Conservation (phyloP, 129 eudicot genomes). For the Flaveria robusta region DNA sequence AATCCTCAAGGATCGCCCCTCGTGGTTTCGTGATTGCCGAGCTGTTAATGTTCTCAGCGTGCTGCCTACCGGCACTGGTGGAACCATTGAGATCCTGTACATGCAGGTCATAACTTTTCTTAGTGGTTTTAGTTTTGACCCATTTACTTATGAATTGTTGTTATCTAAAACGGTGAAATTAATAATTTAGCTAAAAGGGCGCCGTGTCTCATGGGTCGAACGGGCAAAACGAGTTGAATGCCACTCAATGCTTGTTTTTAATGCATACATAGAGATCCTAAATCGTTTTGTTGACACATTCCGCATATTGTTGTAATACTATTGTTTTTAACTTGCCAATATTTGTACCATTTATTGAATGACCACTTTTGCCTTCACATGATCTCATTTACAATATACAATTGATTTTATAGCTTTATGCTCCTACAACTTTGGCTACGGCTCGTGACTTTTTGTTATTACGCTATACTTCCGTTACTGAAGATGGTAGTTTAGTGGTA, state of each 20-base stretch:
- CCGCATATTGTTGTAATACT: background rate
- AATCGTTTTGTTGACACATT: background rate
- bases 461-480: constrained; percentile 89
- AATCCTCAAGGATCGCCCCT: constrained; percentile 56
- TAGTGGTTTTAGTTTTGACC: background rate
- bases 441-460: constrained; percentile 94
- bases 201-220: background rate
- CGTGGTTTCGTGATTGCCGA: constrained; percentile 61
- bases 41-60: constrained; percentile 44
- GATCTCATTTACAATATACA: background rate
- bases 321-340: background rate
- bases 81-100: constrained; percentile 55
- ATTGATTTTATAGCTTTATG: constrained; percentile 63
- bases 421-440: constrained; percentile 98
- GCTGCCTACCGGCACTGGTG: constrained; percentile 52
- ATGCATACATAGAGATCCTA: background rate
- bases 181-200: background rate
- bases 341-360: background rate
- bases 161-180: background rate
- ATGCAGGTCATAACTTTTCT: constrained; percentile 44
- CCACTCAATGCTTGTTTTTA: background rate
- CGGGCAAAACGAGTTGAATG: background rate
- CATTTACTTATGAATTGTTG: background rate
- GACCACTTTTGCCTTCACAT: background rate
- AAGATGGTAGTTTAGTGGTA: constrained; percentile 96